A percentile compares a stretch with the other conserved stretches of the same genome.
phyloP scores from a whole-genome alignment of 345 rosid species.

The Eucalyptus cloeziana region DNA sequence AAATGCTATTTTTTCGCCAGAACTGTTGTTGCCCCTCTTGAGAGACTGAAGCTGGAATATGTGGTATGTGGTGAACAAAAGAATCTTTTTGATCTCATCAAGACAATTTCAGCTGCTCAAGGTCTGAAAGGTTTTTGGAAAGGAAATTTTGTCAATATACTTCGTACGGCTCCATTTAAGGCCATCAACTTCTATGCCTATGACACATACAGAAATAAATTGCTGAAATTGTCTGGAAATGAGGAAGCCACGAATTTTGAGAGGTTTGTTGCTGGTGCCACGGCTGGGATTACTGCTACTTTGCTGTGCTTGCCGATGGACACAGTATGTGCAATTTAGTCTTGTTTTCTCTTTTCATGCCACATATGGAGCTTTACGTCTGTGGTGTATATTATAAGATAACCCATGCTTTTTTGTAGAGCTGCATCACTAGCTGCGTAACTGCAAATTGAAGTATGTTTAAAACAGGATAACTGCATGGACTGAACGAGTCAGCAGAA shows the following conservation, averaged over 20 bases:
- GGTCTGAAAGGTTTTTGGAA: conserved; percentile 91
- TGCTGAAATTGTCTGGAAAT: conserved; percentile 49
- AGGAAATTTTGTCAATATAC: conserved; percentile 85
- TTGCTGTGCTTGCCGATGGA: conserved; percentile 89
- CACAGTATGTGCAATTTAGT: conserved; percentile 45
- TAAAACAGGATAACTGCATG: background rate
- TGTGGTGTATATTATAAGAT: background rate
- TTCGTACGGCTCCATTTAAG: conserved; percentile 93
- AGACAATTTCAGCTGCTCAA: conserved; percentile 43
- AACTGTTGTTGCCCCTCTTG: conserved; percentile 82
- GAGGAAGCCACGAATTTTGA: conserved; percentile 75
- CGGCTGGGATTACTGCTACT: conserved; percentile 90
- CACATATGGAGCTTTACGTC: background rate
- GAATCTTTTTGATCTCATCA: conserved; percentile 49
- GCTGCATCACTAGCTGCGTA: background rate
- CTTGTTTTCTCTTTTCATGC: background rate
- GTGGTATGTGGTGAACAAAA: conserved; percentile 69
- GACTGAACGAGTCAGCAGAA: background rate
- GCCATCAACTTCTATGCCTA: conserved; percentile 88
- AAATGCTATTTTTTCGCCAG: conserved; percentile 13
- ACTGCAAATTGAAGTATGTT: background rate
- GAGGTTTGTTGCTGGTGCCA: conserved; percentile 89
- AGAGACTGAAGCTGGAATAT: conserved; percentile 87
- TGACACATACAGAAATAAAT: conserved; percentile 66
- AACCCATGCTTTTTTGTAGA: background rate